Base-by-base conservation (phyloP, 768 basidiomycete species). In the Nidularia sp. region DNA sequence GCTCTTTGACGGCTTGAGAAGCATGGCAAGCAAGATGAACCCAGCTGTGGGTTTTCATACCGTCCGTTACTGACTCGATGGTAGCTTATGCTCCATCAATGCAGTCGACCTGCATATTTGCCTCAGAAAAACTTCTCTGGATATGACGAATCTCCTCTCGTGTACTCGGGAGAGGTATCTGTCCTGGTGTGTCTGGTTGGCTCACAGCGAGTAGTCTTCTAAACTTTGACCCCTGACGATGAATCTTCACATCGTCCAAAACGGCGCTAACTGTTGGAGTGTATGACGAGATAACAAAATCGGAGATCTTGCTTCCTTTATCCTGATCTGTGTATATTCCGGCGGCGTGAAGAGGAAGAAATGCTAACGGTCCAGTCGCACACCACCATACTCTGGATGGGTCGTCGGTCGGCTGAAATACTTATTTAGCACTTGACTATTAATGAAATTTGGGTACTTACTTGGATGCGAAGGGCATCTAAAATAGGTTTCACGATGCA, bases 11-110 rank as follows among this genome's bases (percentile, higher is more conserved):
- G 45, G 76, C 61, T 39, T 72, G 62, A 18, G 54, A 54, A 7
- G 56, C 67, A 4, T 68, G 67, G 47, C 69, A 72, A 0, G 70
- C 66, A 6, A 75, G 49, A 52, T 75, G 73, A 35, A 62, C 47
- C 55, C 56, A 62, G 22, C 44, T 45, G 39, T 52, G 51, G 15
- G 43, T 29, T 10, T 59, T 42, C 51, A 67, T 52, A 6, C 54
- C 42, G 2, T 42, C 31, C 44, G 45, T 51, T 15, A 60, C 61
- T 7, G 39, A 18, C 5, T 50, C 47, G 2, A 51, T 43, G 2
- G 61, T n/a, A 6, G 55, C 61, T 6, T 54, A 49, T 5, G 31
- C 32, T 1, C 49, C 61, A 34, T 57, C 36, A 2, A 63, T 48
- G 45, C 44, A 34, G 62, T 69, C 8, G 60, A 57, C 4, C 58